Conservation (phyloP, 1,284 basidiomycete genomes). For the Crucibulum cyathiforme region DNA sequence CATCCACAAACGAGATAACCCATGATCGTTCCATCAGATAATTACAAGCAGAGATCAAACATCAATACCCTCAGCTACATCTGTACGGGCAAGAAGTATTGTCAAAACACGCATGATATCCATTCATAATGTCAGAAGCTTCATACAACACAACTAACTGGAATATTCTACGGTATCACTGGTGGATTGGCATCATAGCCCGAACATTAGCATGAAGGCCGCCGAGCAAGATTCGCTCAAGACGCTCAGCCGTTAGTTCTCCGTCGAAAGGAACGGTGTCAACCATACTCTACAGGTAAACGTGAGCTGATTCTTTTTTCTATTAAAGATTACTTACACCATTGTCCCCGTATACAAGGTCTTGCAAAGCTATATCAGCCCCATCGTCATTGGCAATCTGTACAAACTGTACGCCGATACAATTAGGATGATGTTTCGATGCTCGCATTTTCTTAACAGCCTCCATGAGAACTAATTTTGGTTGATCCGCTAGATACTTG, state of each 20-base stretch:
- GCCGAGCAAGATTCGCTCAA: conserved; percentile 29
- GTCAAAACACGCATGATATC: too few relatives aligned
- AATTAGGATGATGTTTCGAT: conserved; percentile 32
- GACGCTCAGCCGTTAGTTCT: conserved; percentile 16
- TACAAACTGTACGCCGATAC: conserved; percentile 39
- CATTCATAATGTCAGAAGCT: too few relatives aligned
- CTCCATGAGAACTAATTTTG: conserved; percentile 17
- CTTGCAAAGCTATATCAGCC: conserved; percentile 25
- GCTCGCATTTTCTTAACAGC: conserved; percentile 23
- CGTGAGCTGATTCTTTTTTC: neutral
- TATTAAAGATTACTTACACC: conserved; percentile 15
- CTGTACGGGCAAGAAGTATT: too few relatives aligned
- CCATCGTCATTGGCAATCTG: conserved; percentile 35
- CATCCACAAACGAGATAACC: too few relatives aligned
- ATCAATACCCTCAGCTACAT: too few relatives aligned
- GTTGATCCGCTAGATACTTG: conserved; percentile 15
- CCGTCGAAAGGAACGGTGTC: conserved; percentile 23
- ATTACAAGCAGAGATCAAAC: too few relatives aligned
- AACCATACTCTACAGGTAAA: conserved; percentile 26
- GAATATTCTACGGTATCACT: too few relatives aligned
- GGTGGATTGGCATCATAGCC: neutral
- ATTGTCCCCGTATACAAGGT: conserved; percentile 21
- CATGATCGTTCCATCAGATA: too few relatives aligned
- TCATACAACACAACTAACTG: too few relatives aligned
- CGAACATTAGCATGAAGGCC: conserved; percentile 29